Conservation (phyloP, 2,329 filamentous ascomycete species). For the Phaeosphaeria sp. region DNA sequence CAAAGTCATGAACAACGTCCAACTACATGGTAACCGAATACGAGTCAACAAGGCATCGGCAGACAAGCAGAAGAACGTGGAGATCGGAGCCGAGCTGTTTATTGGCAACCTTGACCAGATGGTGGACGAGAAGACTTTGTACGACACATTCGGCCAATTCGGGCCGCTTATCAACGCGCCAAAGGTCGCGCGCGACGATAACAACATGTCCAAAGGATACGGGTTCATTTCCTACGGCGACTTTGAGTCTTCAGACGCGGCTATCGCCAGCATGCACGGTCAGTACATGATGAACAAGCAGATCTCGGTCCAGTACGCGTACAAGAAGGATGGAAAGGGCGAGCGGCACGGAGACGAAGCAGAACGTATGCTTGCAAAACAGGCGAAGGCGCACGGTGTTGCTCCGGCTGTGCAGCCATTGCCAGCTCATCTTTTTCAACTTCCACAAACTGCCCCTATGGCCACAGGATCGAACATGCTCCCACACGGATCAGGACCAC, state of each 20-base stretch:
- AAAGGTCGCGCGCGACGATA: conserved; percentile 87
- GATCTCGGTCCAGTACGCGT: conserved; percentile 95
- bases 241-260: conserved; percentile 92
- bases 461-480: conserved; percentile 48
- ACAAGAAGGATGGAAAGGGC: conserved; percentile 98
- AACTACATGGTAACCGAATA: conserved; percentile 91
- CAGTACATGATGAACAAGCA: conserved; percentile 98
- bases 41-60: conserved; percentile 94
- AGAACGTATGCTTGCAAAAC: conserved; percentile 86
- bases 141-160: conserved; percentile 93
- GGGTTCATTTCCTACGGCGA: conserved; percentile 92
- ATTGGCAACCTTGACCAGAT: conserved; percentile 93
- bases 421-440: conserved; percentile 72
- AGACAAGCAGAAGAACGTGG: conserved; percentile 91
- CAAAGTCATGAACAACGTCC: conserved; percentile 94
- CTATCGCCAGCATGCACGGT: conserved; percentile 90
- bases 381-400: conserved; percentile 94
- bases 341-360: conserved; percentile 95
- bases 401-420: conserved; percentile 79
- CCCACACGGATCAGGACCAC: conserved; percentile 39
- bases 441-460: conserved; percentile 28
- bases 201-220: conserved; percentile 89
- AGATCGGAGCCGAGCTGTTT: conserved; percentile 96
- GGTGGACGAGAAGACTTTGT: conserved; percentile 94
- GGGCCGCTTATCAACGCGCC: conserved; percentile 83